Evolutionary conservation across 176 grass and related monocot genomes (phyloP).

Genomic region (Poa annua): DNA sequence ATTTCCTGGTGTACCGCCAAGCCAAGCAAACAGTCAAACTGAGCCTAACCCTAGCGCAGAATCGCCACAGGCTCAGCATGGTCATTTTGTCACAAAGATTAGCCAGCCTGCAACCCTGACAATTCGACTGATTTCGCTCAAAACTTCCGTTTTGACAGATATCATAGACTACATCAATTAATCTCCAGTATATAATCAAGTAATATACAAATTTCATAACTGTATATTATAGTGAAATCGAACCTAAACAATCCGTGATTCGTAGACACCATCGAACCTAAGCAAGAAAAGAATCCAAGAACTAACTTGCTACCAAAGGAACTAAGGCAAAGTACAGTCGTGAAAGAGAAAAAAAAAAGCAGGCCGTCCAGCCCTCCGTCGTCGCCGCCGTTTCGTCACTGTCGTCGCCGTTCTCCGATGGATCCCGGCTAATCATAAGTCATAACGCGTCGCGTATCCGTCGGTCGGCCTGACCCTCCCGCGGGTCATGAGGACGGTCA

Average conservation of each 20-base stretch:
- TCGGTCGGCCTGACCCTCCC: constrained; percentile 17
- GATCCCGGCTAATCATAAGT: background rate
- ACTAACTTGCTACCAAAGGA: background rate
- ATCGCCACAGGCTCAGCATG: background rate
- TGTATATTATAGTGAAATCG: background rate
- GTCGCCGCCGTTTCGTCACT: background rate
- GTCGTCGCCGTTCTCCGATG: background rate
- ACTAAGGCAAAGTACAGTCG: background rate
- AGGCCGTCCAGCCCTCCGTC: background rate
- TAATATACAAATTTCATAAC: background rate
- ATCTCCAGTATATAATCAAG: background rate
- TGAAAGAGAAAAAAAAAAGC: background rate
- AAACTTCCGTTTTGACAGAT: background rate
- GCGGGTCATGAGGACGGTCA: constrained; percentile 14
- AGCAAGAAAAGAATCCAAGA: background rate
- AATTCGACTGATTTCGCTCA: background rate
- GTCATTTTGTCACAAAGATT: background rate
- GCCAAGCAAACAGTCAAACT: background rate
- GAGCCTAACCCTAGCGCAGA: background rate
- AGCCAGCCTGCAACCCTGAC: too few species aligned
- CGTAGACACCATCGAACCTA: background rate
- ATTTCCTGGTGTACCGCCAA: background rate
- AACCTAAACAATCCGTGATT: background rate
- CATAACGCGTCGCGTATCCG: background rate
- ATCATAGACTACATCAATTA: background rate